Evolutionary conservation across 352 stramenopile species (phyloP).

Genomic region (Pythium guiyangense): DNA sequence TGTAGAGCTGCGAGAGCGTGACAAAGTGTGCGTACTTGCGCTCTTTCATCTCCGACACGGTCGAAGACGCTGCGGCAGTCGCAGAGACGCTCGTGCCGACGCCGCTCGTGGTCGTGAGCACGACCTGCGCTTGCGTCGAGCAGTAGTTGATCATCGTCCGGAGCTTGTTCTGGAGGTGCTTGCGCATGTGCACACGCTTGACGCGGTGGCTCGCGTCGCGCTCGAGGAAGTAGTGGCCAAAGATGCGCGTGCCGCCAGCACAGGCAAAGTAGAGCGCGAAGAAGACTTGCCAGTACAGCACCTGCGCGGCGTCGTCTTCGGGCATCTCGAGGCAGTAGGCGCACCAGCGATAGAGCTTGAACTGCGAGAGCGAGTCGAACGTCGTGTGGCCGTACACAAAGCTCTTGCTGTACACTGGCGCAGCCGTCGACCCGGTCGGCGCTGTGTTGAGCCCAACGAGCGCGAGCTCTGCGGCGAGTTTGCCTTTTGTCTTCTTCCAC

Average conservation of each 20-base stretch:
- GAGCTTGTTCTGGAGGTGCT: slow-evolving; percentile 51
- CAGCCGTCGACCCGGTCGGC: slow-evolving; percentile 9
- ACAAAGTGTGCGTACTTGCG: slow-evolving; percentile 49
- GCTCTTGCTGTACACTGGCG: slow-evolving; percentile 15
- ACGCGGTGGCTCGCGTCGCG: slow-evolving; percentile 23
- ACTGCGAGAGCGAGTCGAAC: slow-evolving; percentile 56
- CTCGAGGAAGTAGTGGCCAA: slow-evolving; percentile 63
- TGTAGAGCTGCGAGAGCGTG: slow-evolving; percentile 61
- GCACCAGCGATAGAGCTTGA: slow-evolving; percentile 66
- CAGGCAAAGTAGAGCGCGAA: slow-evolving; percentile 72
- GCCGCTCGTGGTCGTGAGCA: slow-evolving; percentile 34
- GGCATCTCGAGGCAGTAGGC: slow-evolving; percentile 59
- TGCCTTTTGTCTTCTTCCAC: slow-evolving; percentile 60
- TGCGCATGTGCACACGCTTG: slow-evolving; percentile 42
- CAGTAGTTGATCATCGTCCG: slow-evolving; percentile 51
- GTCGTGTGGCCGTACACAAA: slow-evolving; percentile 40
- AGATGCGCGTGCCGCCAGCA: slow-evolving; percentile 37
- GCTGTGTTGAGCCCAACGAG: slow-evolving; percentile 25
- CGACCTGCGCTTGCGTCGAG: slow-evolving; percentile 60
- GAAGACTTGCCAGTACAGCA: slow-evolving; percentile 71
- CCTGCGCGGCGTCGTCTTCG: slow-evolving; percentile 39
- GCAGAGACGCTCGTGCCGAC: slow-evolving; percentile 1
- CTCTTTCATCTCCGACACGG: slow-evolving; percentile 30
- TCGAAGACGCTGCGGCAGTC: not conserved
- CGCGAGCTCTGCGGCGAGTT: slow-evolving; percentile 37